Percentiles rank a stretch among this genome's conserved stretches.
These are phyloP conservation scores for Begonia fuchsioides DNA, from an alignment of 306 rosid species.

Conservation along the genomic window DNA sequence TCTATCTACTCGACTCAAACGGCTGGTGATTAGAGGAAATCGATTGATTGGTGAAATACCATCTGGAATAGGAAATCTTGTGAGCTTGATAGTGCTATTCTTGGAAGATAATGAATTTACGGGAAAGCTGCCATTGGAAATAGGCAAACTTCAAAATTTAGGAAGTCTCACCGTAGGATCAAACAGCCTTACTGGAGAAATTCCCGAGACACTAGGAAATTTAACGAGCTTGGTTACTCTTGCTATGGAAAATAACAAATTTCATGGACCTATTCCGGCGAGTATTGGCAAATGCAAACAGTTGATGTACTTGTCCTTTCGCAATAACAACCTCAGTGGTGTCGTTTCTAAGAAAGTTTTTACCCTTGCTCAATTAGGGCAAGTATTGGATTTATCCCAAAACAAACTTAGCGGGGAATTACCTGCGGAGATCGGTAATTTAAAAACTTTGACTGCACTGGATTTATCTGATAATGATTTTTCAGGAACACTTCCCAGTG, in stretches of 20 bases:
- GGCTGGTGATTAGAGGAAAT: not conserved
- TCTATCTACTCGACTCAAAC: not conserved
- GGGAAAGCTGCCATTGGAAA: not conserved
- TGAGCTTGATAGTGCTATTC: not conserved
- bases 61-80: not conserved
- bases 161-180: not conserved
- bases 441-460: not conserved
- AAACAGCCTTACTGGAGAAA: conserved; percentile 12
- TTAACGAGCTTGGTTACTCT: conserved; percentile 1
- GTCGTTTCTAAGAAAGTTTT: not conserved
- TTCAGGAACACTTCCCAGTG: not conserved
- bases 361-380: not conserved
- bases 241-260: conserved; percentile 8
- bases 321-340: conserved; percentile 9
- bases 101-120: not conserved
- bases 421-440: not conserved
- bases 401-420: not conserved
- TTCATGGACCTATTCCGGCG: conserved; percentile 14
- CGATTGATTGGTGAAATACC: not conserved
- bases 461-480: conserved; percentile 1
- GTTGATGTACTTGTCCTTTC: conserved; percentile 7
- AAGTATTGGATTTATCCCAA: not conserved
- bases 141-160: not conserved
- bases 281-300: conserved; percentile 1
- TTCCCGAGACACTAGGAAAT: conserved; percentile 8